Conservation (phyloP, 2,329 filamentous ascomycete species). For the Fusarium sp. region DNA sequence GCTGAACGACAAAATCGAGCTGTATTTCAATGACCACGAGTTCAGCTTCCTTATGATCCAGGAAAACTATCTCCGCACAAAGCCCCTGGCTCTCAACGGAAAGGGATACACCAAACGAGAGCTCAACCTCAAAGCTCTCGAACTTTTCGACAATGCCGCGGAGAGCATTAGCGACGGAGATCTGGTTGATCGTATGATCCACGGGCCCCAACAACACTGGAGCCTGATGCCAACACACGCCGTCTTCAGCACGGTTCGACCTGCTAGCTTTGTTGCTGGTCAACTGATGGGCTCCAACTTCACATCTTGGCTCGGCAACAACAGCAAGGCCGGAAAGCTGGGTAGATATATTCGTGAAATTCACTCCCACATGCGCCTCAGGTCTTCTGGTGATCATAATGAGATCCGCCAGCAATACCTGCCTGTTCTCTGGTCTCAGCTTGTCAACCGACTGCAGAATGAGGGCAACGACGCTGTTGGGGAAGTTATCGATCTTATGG, state of each 20-base stretch:
- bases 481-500: constrained; percentile 94
- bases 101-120: constrained; percentile 74
- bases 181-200: constrained; percentile 97
- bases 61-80: constrained; percentile 94
- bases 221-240: constrained; percentile 97
- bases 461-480: constrained; percentile 88
- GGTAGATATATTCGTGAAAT: constrained; percentile 91
- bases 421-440: constrained; percentile 86
- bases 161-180: constrained; percentile 98
- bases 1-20: constrained; percentile 96
- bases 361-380: constrained; percentile 96
- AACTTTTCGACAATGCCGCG: constrained; percentile 89
- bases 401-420: constrained; percentile 96
- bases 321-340: constrained; percentile 87
- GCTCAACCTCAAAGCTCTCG: constrained; percentile 84
- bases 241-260: constrained; percentile 93
- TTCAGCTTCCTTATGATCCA: constrained; percentile 98
- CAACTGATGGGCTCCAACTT: constrained; percentile 83
- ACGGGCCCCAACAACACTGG: constrained; percentile 98
- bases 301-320: constrained; percentile 94
- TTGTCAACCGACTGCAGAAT: constrained; percentile 80
- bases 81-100: constrained; percentile 75
- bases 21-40: constrained; percentile 99
- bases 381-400: constrained; percentile 90
- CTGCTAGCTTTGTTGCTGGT: constrained; percentile 89